These are phyloP conservation scores for Takashimella tepidaria DNA, from an alignment of 1,284 basidiomycete genomes.

Conservation along the genomic window DNA sequence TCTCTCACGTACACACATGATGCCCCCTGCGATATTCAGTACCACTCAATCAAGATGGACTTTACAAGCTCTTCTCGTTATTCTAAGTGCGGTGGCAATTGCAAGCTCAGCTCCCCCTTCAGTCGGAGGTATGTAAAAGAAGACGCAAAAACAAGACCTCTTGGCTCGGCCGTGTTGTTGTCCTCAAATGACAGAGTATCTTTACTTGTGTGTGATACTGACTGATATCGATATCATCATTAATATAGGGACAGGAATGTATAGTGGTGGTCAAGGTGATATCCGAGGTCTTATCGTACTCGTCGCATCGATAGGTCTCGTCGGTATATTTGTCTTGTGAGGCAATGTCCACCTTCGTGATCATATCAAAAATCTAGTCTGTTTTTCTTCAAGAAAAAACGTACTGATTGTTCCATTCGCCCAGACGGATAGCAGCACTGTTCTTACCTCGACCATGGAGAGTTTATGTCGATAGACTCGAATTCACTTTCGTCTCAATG, in stretches of 20 bases:
- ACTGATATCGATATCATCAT: no score
- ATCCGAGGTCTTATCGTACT: conserved; percentile 24
- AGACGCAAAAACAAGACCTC: not conserved
- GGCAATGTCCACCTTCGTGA: not conserved
- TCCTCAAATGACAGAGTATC: not conserved
- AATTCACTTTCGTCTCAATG: conserved; percentile 32
- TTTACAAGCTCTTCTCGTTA: not conserved
- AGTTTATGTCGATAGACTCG: conserved; percentile 30
- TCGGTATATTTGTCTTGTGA: conserved; percentile 19
- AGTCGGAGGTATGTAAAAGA: not conserved
- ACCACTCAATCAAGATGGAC: not conserved
- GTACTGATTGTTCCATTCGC: not conserved
- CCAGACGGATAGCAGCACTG: conserved; percentile 17
- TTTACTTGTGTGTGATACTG: not conserved
- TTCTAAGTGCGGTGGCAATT: not conserved
- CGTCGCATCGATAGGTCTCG: conserved; percentile 20
- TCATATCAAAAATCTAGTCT: no score
- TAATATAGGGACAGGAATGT: conserved; percentile 22
- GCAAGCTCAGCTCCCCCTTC: not conserved
- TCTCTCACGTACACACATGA: not conserved
- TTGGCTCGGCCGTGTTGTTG: not conserved
- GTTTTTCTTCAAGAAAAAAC: not conserved
- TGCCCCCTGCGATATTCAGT: not conserved
- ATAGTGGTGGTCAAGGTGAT: conserved; percentile 22
- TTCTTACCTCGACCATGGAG: conserved; percentile 28